These are phyloP conservation scores for Populus ilicifolia DNA, from an alignment of 345 rosid genomes.

Conservation along the genomic window DNA sequence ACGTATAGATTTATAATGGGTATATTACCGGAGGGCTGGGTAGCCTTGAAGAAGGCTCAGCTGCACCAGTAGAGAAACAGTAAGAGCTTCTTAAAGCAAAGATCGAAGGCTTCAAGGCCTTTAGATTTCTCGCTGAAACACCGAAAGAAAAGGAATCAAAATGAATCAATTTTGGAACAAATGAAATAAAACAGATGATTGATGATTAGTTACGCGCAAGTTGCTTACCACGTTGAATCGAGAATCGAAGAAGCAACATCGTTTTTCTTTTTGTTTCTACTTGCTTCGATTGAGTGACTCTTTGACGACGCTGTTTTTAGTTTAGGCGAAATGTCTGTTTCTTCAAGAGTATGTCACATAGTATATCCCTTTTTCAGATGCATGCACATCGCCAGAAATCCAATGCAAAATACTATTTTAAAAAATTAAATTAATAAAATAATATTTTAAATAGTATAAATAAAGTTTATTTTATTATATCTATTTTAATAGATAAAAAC, in stretches of 20 bases:
- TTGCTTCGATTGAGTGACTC: background rate
- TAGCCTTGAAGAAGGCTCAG: constrained; percentile 44
- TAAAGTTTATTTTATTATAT: too few species aligned
- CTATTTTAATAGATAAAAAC: too few species aligned
- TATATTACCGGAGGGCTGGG: constrained; percentile 44
- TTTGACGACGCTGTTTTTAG: background rate
- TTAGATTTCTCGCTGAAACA: constrained; percentile 47
- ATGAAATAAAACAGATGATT: background rate
- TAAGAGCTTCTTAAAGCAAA: constrained; percentile 30
- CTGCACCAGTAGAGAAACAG: constrained; percentile 47
- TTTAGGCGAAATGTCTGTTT: too few species aligned
- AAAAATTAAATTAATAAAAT: too few species aligned
- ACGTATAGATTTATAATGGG: background rate
- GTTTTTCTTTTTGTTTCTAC: background rate
- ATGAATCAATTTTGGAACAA: background rate
- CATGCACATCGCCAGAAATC: too few species aligned
- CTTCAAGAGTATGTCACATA: too few species aligned
- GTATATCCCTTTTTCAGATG: too few species aligned
- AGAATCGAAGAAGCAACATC: constrained; percentile 37
- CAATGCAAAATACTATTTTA: too few species aligned
- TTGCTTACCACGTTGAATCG: constrained; percentile 31
- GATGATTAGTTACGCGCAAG: background rate
- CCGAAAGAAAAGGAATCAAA: background rate
- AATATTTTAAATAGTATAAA: too few species aligned
- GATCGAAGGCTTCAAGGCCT: constrained; percentile 47